Percentiles rank a stretch among this genome's conserved stretches.
Evolutionary conservation across 345 rosid species (phyloP).

Genomic region (Euclidium syriacum): DNA sequence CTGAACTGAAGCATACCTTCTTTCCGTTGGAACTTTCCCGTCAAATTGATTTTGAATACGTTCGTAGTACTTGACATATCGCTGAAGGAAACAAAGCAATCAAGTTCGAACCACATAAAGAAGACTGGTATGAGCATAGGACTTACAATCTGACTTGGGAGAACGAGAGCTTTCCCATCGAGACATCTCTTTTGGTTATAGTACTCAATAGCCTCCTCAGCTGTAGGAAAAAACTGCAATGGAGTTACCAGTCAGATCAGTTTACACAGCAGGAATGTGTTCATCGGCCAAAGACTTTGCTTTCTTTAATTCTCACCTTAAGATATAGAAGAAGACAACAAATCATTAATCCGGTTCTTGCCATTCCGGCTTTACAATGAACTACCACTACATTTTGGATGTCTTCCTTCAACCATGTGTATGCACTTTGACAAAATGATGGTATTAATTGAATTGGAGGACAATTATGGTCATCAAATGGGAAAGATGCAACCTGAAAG

Average conservation of each 20-base stretch:
- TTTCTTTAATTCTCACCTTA: conserved; percentile 48
- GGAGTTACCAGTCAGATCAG: conserved; percentile 18
- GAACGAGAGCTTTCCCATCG: conserved; percentile 87
- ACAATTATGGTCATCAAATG: conserved; percentile 94
- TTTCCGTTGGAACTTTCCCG: conserved; percentile 66
- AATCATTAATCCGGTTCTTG: conserved; percentile 92
- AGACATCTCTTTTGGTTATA: conserved; percentile 91
- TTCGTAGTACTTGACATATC: conserved; percentile 82
- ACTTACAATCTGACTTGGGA: conserved; percentile 97
- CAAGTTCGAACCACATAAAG: too few species aligned
- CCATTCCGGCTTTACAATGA: conserved; percentile 98
- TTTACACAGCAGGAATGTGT: neutral
- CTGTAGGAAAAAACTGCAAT: conserved; percentile 80
- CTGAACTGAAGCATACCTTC: conserved; percentile 49
- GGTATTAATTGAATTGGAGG: conserved; percentile 81
- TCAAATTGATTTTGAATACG: conserved; percentile 45
- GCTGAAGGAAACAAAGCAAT: conserved; percentile 45
- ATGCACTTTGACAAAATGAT: conserved; percentile 91
- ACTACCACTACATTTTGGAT: conserved; percentile 94
- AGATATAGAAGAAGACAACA: conserved; percentile 85
- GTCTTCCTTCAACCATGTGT: conserved; percentile 94
- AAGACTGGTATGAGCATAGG: conserved; percentile 15
- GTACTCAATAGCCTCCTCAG: conserved; percentile 78
- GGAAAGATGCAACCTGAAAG: conserved; percentile 87
- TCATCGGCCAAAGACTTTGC: neutral